Conservation (phyloP, 202 grass and related monocot species). For the Dendrocalamus latiflorus region DNA sequence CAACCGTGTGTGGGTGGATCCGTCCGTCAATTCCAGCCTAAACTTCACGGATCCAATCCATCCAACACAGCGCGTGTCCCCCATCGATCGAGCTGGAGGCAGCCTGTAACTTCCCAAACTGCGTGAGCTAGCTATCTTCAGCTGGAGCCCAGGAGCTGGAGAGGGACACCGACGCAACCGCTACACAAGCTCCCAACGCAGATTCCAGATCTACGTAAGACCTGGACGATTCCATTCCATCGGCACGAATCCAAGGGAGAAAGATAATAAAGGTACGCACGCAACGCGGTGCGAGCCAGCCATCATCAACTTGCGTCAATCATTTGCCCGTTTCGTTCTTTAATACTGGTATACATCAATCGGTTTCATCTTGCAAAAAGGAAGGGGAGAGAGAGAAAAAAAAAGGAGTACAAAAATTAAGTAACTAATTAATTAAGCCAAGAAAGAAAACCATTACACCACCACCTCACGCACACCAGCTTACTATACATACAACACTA, state of each 20-base stretch:
- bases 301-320: slow-evolving; percentile 4
- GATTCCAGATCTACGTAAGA: slow-evolving; percentile 27
- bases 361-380: slow-evolving; percentile 15
- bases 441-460: not conserved
- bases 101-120: not conserved
- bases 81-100: not conserved
- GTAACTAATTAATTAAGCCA: not conserved
- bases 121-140: not conserved
- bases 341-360: not conserved
- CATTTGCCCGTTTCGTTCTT: slow-evolving; percentile 3
- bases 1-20: not conserved
- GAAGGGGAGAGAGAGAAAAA: no score
- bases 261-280: not conserved
- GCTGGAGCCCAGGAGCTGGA: not conserved
- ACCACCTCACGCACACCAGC: not conserved
- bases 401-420: not conserved
- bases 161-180: no score
- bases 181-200: no score
- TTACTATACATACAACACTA: slow-evolving; percentile 19
- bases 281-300: not conserved
- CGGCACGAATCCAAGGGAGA: not conserved
- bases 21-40: not conserved
- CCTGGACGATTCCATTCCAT: slow-evolving; percentile 33
- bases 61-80: not conserved
- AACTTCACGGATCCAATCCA: not conserved